Base-by-base conservation (phyloP, 2,329 filamentous ascomycete genomes). In the Xylariaceae sp. region DNA sequence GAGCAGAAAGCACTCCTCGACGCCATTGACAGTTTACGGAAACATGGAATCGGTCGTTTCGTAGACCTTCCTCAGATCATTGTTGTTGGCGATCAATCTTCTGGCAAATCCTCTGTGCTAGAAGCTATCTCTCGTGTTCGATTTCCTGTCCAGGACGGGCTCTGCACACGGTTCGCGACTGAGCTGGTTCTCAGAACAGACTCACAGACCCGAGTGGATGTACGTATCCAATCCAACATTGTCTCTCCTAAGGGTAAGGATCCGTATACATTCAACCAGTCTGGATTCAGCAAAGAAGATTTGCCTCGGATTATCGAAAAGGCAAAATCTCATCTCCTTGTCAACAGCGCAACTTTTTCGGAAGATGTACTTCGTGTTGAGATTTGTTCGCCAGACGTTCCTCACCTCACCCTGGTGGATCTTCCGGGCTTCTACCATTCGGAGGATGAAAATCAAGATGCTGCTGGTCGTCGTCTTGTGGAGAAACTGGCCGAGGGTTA, bases 101-200 rank as follows among this genome's bases (percentile, higher is more conserved):
- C 76, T 1, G 82, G 82, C 2, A 86, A 86, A 59, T 82, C 76
- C n/a, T 85, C 80, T 0, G 80, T 85, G 0, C 72, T 86, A 0
- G 79, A 86, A 54, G 83, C 82, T 0, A 80, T 87, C 42, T 80
- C 81, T 0, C 74, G 77, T 10, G 76, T 87, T 1, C 73, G 74
- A 0, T 85, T 86, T 42, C 78, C 80, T 0, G 67, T 75, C 11
- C 77, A 82, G 5, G 75, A 75, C 12, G 75, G 68, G 19, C 49
- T 81, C 0, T 85, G 81, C 59, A 86, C 83, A 0, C 71, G 78
- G 0, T 85, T 85, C 51, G 76, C 82, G 0, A 85, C 80, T 0
- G 80, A 86, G 57, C 64, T 85, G 4, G 72, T 80, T 15, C 68
- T 85, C 10, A 71, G 76, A 2, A 71, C 72, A 3, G 66, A 65